Evolutionary conservation across 1,139 yeast species (phyloP).

Genomic region (Scheffersomyces parashehatae): DNA sequence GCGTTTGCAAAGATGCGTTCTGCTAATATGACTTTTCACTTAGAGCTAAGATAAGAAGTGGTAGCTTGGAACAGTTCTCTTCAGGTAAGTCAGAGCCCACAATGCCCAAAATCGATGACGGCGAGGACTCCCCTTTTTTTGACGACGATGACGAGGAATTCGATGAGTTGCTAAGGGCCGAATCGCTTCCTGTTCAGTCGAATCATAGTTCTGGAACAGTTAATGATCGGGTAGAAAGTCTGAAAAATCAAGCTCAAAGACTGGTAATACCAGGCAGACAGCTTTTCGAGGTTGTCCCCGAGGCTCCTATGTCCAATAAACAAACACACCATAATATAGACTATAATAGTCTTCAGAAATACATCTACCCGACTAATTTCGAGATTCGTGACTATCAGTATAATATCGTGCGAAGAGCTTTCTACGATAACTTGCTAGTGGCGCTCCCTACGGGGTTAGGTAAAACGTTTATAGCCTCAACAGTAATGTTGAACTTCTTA

Average conservation of each 20-base stretch:
- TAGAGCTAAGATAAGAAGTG: too few species aligned
- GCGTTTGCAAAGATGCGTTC: too few species aligned
- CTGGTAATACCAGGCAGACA: background rate
- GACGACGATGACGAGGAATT: conserved; percentile 9
- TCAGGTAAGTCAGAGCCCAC: too few species aligned
- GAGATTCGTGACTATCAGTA: conserved; percentile 87
- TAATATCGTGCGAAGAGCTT: conserved; percentile 71
- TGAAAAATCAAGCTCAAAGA: too few species aligned
- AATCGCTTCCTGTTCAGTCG: too few species aligned
- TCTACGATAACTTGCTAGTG: conserved; percentile 74
- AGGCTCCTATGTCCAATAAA: background rate
- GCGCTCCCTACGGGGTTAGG: conserved; percentile 98
- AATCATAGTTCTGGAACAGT: too few species aligned
- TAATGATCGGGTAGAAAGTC: too few species aligned
- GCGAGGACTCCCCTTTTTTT: conserved; percentile 4
- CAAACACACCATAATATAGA: conserved; percentile 57
- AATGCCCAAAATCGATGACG: conserved; percentile 2
- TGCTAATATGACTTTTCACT: too few species aligned
- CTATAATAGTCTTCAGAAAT: conserved; percentile 43
- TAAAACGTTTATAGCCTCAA: conserved; percentile 92
- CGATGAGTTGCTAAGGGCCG: background rate
- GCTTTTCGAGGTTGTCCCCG: conserved; percentile 2
- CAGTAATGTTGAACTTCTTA: conserved; percentile 86
- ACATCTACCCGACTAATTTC: conserved; percentile 82
- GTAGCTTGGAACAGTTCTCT: too few species aligned